These are phyloP conservation scores for Ceratocystis papillata DNA, from an alignment of 2,329 filamentous ascomycete genomes.

Conservation along the genomic window DNA sequence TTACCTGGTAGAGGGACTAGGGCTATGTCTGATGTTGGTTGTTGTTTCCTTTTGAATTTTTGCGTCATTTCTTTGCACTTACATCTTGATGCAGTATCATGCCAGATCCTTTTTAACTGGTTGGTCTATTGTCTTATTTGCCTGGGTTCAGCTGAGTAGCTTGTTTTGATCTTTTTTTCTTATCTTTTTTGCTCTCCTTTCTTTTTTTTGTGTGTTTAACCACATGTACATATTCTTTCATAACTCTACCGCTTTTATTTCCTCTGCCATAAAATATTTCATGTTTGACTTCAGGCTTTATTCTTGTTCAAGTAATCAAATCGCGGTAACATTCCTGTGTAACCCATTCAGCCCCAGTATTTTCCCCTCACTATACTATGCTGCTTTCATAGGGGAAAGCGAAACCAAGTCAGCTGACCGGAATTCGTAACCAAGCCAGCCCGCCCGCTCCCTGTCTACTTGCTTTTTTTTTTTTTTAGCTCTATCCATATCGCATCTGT, in stretches of 20 bases:
- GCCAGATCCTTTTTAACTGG: neutral
- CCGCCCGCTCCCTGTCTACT: too few species aligned
- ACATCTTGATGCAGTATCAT: constrained; percentile 3
- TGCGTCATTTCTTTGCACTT: constrained; percentile 4
- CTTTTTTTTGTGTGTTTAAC: neutral
- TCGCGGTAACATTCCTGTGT: neutral
- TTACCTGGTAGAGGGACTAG: constrained; percentile 43
- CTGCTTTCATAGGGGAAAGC: too few species aligned
- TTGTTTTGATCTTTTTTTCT: neutral
- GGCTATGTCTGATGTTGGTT: neutral
- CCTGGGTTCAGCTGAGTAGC: neutral
- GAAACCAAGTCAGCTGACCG: too few species aligned
- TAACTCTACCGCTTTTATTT: neutral
- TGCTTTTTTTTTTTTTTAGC: too few species aligned
- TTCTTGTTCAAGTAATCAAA: neutral
- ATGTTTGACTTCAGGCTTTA: neutral
- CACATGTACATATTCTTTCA: neutral
- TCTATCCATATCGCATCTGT: too few species aligned
- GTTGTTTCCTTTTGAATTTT: constrained; percentile 14
- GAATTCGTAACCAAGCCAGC: too few species aligned
- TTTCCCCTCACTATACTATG: too few species aligned
- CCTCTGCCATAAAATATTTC: neutral
- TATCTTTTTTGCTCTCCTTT: constrained; percentile 1
- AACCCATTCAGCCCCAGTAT: too few species aligned
- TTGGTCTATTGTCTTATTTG: neutral